Evolutionary conservation across 31 red algal genomes (phyloP), one percentile per base, ranked within the genome.

Genomic region (Endocladia muricata): DNA sequence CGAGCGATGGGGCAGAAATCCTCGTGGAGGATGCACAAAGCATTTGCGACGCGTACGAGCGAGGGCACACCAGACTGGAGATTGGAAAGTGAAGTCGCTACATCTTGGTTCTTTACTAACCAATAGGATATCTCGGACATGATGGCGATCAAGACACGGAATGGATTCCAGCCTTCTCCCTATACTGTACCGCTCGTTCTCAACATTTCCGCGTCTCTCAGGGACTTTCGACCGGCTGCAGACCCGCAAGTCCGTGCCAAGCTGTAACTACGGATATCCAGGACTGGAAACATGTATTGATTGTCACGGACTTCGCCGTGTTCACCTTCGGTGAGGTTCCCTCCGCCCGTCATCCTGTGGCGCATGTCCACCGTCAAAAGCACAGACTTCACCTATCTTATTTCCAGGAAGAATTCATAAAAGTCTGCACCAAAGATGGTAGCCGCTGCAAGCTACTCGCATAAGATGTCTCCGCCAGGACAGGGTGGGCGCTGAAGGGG

Each of bases 401-500:
- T 59, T 65, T 74, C 43, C 0, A 74, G 23, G 54, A 74, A 49
- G 0, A 56, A 26, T 26, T 84, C 69, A 34, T 40, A 73, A 41
- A 63, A 64, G 31, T 84, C 68, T 31, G 26, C 42, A 51, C 57
- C 79, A 25, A 82, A 38, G 7, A 82, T 48, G 17, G 73, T 30
- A 2, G 63, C 42, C 1, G 77, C 77, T 1, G 41, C 63, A 8
- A 81, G 48, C 3, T 32, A n/a, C 47, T 81, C 49, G 22, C 63
- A 70, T 17, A 81, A 62, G 29, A 70, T 49, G 70, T 70, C 4
- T 48, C 64, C 22, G 61, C 43, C 25, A 41, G 44, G 4, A 15
- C 62, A 8, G 41, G 3, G 19, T 15, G 40, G 21, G 3, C 56
- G 4, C 63, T 49, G 8, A 59, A 36, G 3, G 26, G 4, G 15